A percentile compares a stretch with the other conserved stretches of the same genome.
Evolutionary conservation across 805 yeast genomes (phyloP).

Genomic region (Isabelozyma gotoi): DNA sequence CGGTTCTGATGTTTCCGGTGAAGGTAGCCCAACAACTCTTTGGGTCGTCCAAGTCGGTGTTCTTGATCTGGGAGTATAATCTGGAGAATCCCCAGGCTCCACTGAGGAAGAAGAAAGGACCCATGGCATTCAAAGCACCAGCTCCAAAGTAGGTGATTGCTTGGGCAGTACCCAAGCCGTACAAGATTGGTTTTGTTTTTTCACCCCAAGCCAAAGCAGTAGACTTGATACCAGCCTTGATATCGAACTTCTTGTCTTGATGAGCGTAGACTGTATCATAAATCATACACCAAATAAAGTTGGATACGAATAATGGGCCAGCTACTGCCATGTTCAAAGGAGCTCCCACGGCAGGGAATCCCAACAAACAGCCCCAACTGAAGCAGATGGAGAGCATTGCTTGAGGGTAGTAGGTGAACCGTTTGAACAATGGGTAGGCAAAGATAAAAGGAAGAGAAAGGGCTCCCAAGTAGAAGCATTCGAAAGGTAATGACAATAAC

Average conservation of each 20-base stretch:
- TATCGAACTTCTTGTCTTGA: slow-evolving; percentile 89
- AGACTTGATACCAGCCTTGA: slow-evolving; percentile 88
- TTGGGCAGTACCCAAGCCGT: slow-evolving; percentile 67
- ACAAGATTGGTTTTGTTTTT: slow-evolving; percentile 66
- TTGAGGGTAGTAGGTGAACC: slow-evolving; percentile 96
- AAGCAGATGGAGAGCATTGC: slow-evolving; percentile 76
- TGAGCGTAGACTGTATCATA: slow-evolving; percentile 98
- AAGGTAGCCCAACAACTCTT: slow-evolving; percentile 81
- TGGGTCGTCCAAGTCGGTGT: slow-evolving; percentile 79
- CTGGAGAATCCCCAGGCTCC: slow-evolving; percentile 69
- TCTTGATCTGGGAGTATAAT: slow-evolving; percentile 63
- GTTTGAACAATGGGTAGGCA: slow-evolving; percentile 88
- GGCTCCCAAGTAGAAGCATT: slow-evolving; percentile 82
- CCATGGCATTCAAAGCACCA: slow-evolving; percentile 76
- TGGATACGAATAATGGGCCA: slow-evolving; percentile 72
- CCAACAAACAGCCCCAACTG: slow-evolving; percentile 92
- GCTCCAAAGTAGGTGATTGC: slow-evolving; percentile 61
- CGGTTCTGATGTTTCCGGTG: slow-evolving; percentile 73
- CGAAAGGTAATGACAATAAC: slow-evolving; percentile 68
- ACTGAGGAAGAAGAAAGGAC: slow-evolving; percentile 78
- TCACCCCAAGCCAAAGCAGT: slow-evolving; percentile 96
- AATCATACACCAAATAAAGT: slow-evolving; percentile 90
- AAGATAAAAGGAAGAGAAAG: slow-evolving; percentile 76
- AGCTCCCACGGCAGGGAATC: slow-evolving; percentile 95
- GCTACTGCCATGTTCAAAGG: slow-evolving; percentile 71